Percentiles rank a stretch among this genome's conserved stretches.
phyloP scores from a whole-genome alignment of 2,329 filamentous ascomycete genomes.

The Colletotrichum godetiae region DNA sequence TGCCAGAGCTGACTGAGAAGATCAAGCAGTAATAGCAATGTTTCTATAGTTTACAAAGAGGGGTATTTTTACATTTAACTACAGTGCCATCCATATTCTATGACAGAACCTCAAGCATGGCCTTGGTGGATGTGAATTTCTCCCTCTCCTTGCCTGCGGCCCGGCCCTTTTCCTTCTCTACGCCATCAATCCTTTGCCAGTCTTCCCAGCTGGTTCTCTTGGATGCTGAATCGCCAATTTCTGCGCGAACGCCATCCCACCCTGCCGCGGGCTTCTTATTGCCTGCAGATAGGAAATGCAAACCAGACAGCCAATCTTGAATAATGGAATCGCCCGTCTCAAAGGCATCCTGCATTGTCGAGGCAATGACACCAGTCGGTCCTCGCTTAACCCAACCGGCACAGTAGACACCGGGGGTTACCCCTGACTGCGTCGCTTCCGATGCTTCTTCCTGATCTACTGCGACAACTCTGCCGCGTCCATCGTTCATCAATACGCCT shows the following conservation, averaged over 20 bases:
- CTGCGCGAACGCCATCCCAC: slow-evolving; percentile 80
- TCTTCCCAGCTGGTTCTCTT: slow-evolving; percentile 81
- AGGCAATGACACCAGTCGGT: slow-evolving; percentile 94
- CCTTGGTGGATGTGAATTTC: slow-evolving; percentile 68
- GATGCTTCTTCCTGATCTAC: slow-evolving; percentile 45
- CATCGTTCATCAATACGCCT: slow-evolving; percentile 87
- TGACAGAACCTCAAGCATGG: slow-evolving; percentile 65
- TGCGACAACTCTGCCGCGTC: slow-evolving; percentile 74
- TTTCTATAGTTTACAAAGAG: slow-evolving; percentile 2
- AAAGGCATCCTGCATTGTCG: slow-evolving; percentile 96
- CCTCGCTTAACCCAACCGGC: slow-evolving; percentile 97
- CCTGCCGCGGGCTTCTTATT: slow-evolving; percentile 55
- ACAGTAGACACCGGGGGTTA: slow-evolving; percentile 82
- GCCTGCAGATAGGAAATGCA: slow-evolving; percentile 49
- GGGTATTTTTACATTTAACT: neutral
- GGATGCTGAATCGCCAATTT: slow-evolving; percentile 66
- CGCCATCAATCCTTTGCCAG: slow-evolving; percentile 85
- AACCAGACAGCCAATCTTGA: slow-evolving; percentile 73
- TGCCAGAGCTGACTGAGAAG: slow-evolving; percentile 96
- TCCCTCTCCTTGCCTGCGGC: slow-evolving; percentile 81
- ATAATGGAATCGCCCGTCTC: slow-evolving; percentile 85
- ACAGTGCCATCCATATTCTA: slow-evolving; percentile 49
- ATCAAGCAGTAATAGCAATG: slow-evolving; percentile 64
- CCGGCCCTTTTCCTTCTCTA: slow-evolving; percentile 76
- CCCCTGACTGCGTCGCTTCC: slow-evolving; percentile 53